These are phyloP conservation scores for Salvia sclarea DNA, from an alignment of 305 asterid species.

Conservation along the genomic window DNA sequence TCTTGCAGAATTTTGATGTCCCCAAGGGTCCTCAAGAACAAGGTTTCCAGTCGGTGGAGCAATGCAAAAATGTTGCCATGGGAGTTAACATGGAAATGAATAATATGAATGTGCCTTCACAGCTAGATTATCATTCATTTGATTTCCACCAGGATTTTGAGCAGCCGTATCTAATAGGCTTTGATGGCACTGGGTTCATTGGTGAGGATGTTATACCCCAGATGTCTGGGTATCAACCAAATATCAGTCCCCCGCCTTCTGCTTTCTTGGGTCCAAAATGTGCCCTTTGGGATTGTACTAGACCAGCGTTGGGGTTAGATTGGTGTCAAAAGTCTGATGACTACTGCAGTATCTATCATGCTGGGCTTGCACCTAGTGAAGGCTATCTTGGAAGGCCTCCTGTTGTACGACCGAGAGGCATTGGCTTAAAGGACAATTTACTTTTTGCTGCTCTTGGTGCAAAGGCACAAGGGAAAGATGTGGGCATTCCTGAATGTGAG, in stretches of 20 bases:
- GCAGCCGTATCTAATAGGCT: slow-evolving; percentile 59
- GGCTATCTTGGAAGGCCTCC: slow-evolving; percentile 83
- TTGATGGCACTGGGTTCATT: slow-evolving; percentile 53
- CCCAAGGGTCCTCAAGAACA: slow-evolving; percentile 58
- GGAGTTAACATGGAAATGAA: slow-evolving; percentile 56
- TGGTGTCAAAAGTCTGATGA: slow-evolving; percentile 86
- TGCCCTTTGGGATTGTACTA: slow-evolving; percentile 98
- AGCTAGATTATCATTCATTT: slow-evolving; percentile 57
- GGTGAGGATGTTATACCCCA: slow-evolving; percentile 62
- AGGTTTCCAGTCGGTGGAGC: slow-evolving; percentile 57
- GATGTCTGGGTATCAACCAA: slow-evolving; percentile 54
- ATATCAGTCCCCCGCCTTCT: slow-evolving; percentile 83
- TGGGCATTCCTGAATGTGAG: slow-evolving; percentile 94
- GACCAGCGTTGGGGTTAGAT: slow-evolving; percentile 78
- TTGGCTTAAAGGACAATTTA: slow-evolving; percentile 89
- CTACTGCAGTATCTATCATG: slow-evolving; percentile 81
- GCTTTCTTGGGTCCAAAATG: slow-evolving; percentile 98
- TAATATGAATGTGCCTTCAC: slow-evolving; percentile 50
- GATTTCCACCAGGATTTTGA: slow-evolving; percentile 71
- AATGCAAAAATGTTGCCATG: slow-evolving; percentile 51
- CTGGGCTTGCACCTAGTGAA: slow-evolving; percentile 79
- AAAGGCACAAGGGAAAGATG: slow-evolving; percentile 84
- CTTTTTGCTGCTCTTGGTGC: slow-evolving; percentile 92
- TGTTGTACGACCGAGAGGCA: slow-evolving; percentile 87
- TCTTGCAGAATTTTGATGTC: slow-evolving; percentile 54